A percentile compares a stretch with the other conserved stretches of the same genome.
These are phyloP conservation scores for Ehretia macrophylla DNA, from an alignment of 257 asterid species.

Conservation along the genomic window DNA sequence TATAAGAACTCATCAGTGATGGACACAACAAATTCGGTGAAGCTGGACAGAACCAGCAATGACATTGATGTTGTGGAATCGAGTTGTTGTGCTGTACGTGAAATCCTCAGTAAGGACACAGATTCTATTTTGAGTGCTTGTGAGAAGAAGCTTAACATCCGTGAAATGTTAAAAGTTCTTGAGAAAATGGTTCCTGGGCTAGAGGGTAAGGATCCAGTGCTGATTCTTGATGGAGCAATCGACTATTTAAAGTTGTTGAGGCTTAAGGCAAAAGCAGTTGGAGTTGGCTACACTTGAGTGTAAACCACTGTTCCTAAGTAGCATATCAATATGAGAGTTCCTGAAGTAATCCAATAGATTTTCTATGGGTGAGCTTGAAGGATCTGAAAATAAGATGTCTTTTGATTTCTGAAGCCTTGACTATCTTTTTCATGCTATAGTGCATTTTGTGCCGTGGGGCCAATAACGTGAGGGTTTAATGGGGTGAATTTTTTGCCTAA, in stretches of 20 bases:
- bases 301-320: conserved; percentile 5
- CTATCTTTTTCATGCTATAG: conserved; percentile 24
- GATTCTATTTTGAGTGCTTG: conserved; percentile 17
- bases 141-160: conserved; percentile 42
- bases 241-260: conserved; percentile 55
- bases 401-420: conserved; percentile 21
- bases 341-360: neutral
- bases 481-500: conserved; percentile 29
- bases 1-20: conserved; percentile 45
- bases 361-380: conserved; percentile 1
- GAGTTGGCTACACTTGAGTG: conserved; percentile 14
- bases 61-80: conserved; percentile 35
- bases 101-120: conserved; percentile 15
- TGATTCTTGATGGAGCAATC: conserved; percentile 66
- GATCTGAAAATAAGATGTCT: conserved; percentile 25
- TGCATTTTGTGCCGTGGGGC: conserved; percentile 25
- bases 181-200: conserved; percentile 51
- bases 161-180: conserved; percentile 40
- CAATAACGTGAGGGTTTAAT: conserved; percentile 28
- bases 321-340: conserved; percentile 3
- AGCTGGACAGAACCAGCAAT: conserved; percentile 18
- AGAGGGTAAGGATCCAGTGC: conserved; percentile 45
- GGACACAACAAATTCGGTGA: conserved; percentile 25
- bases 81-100: conserved; percentile 24
- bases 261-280: conserved; percentile 45